A percentile compares a stretch with the other conserved stretches of the same genome.
Conservation (phyloP, 176 grass and related monocot genomes). For the Thalia dealbata region DNA sequence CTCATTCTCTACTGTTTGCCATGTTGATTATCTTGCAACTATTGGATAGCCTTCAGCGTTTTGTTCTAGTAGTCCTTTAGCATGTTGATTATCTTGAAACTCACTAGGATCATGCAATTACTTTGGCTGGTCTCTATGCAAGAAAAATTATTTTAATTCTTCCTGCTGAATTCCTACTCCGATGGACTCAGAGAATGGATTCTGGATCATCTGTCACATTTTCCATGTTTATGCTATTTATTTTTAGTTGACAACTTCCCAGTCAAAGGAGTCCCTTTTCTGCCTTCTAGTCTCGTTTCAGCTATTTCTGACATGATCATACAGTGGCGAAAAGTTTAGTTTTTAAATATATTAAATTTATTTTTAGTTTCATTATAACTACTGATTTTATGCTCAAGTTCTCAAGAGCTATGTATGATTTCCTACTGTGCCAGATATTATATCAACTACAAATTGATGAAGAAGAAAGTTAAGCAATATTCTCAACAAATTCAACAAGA, state of each 20-base stretch:
- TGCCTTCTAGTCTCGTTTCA: not conserved
- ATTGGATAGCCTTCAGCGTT: no score
- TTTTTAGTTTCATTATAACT: not conserved
- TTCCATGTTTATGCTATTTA: not conserved
- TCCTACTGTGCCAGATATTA: constrained; percentile 58
- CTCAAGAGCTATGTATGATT: not conserved
- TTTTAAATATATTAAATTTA: not conserved
- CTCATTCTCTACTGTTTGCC: no score
- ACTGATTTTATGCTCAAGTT: no score
- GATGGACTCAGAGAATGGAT: not conserved
- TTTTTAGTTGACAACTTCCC: not conserved
- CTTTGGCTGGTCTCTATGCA: no score
- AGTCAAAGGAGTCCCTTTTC: not conserved
- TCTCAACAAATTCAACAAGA: constrained; percentile 61
- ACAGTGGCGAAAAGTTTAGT: not conserved
- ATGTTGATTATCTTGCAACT: no score
- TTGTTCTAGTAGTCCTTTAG: no score
- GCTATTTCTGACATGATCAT: not conserved
- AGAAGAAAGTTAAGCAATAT: constrained; percentile 94
- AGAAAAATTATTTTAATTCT: no score
- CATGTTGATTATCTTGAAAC: no score
- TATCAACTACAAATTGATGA: constrained; percentile 99
- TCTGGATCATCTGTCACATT: not conserved
- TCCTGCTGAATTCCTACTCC: no score
- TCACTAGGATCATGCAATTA: no score